These are phyloP conservation scores for Lepiota venenata DNA, from an alignment of 768 basidiomycete genomes.

Conservation along the genomic window DNA sequence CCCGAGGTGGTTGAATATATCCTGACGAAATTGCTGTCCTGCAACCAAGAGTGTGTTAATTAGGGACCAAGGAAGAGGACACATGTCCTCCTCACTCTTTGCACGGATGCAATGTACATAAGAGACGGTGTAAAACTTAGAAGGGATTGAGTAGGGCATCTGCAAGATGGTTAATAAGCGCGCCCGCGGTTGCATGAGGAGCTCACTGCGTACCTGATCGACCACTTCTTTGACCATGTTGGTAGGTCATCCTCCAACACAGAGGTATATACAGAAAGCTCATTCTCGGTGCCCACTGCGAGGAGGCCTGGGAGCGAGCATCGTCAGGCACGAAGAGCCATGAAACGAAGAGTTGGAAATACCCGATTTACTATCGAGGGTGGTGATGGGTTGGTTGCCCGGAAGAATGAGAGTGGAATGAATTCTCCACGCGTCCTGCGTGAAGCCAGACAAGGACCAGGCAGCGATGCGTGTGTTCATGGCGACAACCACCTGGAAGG, in stretches of 20 bases:
- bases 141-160: conserved; percentile 18
- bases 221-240: conserved; percentile 83
- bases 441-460: conserved; percentile 72
- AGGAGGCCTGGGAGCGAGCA: conserved; percentile 54
- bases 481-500: conserved; percentile 66
- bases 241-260: conserved; percentile 80
- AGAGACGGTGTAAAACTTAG: conserved; percentile 73
- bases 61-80: not conserved
- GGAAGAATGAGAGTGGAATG: conserved; percentile 78
- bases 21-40: conserved; percentile 59
- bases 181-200: not conserved
- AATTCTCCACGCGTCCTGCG: conserved; percentile 66
- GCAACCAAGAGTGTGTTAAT: conserved; percentile 8
- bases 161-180: conserved; percentile 14
- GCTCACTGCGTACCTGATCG: conserved; percentile 41
- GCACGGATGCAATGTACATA: conserved; percentile 66
- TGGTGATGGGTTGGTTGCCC: conserved; percentile 48
- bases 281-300: conserved; percentile 58
- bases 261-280: conserved; percentile 72
- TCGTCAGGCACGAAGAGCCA: not conserved
- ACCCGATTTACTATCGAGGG: conserved; percentile 79
- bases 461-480: conserved; percentile 65
- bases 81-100: conserved; percentile 39
- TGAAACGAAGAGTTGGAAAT: conserved; percentile 13
- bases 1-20: conserved; percentile 74